These are phyloP conservation scores for Myrica gale DNA, from an alignment of 306 rosid genomes.

Conservation along the genomic window DNA sequence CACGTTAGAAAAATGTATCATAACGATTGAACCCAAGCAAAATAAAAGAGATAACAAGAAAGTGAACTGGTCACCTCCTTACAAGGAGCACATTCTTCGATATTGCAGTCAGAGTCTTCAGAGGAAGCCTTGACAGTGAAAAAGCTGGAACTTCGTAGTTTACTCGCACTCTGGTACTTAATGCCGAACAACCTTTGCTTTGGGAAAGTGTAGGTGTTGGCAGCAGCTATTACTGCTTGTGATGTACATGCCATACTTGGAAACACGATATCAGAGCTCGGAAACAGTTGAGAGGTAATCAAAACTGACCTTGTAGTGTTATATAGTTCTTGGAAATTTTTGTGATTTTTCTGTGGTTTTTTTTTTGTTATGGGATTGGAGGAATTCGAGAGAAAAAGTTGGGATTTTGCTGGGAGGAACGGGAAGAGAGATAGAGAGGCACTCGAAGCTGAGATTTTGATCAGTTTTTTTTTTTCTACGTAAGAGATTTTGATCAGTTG, in stretches of 20 bases:
- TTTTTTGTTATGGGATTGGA: not conserved
- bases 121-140: constrained; percentile 60
- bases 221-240: constrained; percentile 58
- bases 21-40: not conserved
- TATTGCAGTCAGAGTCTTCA: constrained; percentile 81
- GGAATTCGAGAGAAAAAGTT: constrained; percentile 13
- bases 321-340: not conserved
- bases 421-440: not conserved
- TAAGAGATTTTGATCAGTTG: not conserved
- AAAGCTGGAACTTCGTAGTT: constrained; percentile 15
- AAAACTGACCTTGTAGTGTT: not conserved
- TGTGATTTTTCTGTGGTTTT: not conserved
- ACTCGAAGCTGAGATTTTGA: not conserved
- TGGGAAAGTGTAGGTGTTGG: constrained; percentile 55
- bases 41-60: not conserved
- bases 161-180: constrained; percentile 35
- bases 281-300: constrained; percentile 2
- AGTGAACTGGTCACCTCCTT: constrained; percentile 58
- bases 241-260: constrained; percentile 58
- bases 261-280: not conserved
- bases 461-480: too few species aligned
- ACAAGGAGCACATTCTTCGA: constrained; percentile 90
- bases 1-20: not conserved
- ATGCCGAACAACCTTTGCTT: constrained; percentile 39
- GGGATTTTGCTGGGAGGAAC: not conserved